These are phyloP conservation scores for Yarrowia divulgata DNA, from an alignment of 805 yeast species.

Conservation along the genomic window DNA sequence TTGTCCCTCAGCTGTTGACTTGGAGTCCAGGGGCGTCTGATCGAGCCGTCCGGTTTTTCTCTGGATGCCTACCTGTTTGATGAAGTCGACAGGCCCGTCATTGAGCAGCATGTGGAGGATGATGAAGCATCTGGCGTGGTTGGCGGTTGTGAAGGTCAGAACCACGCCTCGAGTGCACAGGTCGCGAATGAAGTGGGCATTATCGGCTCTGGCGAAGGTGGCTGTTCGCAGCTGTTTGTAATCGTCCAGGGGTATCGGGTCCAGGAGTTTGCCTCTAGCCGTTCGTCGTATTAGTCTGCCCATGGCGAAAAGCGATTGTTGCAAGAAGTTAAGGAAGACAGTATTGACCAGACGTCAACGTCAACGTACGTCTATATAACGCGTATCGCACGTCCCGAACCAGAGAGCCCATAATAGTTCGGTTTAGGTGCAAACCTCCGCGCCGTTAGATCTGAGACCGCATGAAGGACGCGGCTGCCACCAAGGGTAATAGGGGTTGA, in stretches of 20 bases:
- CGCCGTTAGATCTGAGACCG: constrained; percentile 35
- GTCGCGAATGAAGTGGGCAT: constrained; percentile 1
- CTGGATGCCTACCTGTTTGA: constrained; percentile 1
- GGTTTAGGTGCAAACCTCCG: constrained; percentile 28
- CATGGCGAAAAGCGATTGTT: constrained; percentile 1
- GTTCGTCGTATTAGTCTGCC: background rate
- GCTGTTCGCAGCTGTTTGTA: background rate
- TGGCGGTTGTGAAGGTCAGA: constrained; percentile 15
- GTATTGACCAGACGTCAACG: too few relatives aligned
- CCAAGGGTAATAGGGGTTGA: constrained; percentile 18
- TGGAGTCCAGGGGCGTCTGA: constrained; percentile 1
- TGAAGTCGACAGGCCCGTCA: background rate
- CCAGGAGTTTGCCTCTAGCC: constrained; percentile 20
- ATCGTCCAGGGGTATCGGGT: constrained; percentile 16
- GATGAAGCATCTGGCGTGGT: constrained; percentile 11
- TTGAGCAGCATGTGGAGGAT: constrained; percentile 30
- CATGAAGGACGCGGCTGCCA: constrained; percentile 25
- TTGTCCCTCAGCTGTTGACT: background rate
- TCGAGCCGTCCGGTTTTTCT: background rate
- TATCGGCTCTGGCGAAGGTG: background rate
- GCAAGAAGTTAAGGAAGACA: too few relatives aligned
- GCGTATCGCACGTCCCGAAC: constrained; percentile 2
- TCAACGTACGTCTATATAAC: background rate
- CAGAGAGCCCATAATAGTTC: constrained; percentile 24
- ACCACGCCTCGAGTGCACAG: constrained; percentile 25